Base-by-base conservation (phyloP, 2,329 filamentous ascomycete genomes). In the Aspergillus unguis region DNA sequence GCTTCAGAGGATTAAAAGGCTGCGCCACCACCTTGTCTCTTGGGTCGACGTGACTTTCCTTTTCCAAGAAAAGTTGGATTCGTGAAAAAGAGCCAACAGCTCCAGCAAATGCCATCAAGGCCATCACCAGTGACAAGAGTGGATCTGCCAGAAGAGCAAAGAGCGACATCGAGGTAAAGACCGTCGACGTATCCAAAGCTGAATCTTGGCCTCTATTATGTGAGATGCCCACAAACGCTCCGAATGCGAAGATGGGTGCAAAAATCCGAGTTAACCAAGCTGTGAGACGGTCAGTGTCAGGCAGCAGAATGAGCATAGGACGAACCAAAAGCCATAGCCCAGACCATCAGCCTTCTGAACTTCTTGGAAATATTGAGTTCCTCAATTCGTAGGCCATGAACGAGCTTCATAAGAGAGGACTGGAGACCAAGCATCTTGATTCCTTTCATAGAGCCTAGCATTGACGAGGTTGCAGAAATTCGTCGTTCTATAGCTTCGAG, bases 401-500 rank as follows among this genome's bases (percentile, higher is more conserved):
- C 63, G 8, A 64, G 66, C 6, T 62, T 65, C 52, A 70, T 66
- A 8, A 78, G 56, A 3, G 70, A 70, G 9, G 73, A 64, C 32
- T 71, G 74, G 6, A 81, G 59, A 0, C 78, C 79, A 0, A 75
- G 69, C 49, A 81, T 73, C 56, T 80, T 81, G 50, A 81, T 70
- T 17, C 73, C 75, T 57, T 79, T 80, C 67, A 82, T 80, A 17
- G 73, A 75, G 3, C 71, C 72, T 0, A 81, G 66, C 57, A 79
- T 75, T 4, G 71, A 71, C 5, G 75, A 69, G 0, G 78, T 81
- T 11, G 74, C 72, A 5, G 72, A 75, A 23, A 82, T 75, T 2
- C 79, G 74, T 27, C 67, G 67, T 58, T 81, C 72, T 11, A 80
- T 78, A 7, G 77, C 77, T 42, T 75, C 68, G 32, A 81, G 70